A percentile compares a stretch with the other conserved stretches of the same genome.
Evolutionary conservation across 305 asterid genomes (phyloP).

Genomic region (Rubia tinctorum): DNA sequence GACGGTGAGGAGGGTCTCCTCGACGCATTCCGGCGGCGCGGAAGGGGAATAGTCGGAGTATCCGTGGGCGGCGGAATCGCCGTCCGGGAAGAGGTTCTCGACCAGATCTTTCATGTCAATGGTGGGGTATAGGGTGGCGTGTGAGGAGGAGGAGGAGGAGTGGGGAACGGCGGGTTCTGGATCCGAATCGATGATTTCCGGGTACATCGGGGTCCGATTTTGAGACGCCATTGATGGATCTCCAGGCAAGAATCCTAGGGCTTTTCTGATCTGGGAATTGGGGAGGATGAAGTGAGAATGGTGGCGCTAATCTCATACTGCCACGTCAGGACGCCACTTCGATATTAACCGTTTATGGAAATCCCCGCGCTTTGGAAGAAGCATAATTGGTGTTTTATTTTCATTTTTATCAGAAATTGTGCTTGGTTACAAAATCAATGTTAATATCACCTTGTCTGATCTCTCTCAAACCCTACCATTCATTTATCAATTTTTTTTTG

Average conservation of each 20-base stretch:
- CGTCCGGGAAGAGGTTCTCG: slow-evolving; percentile 45
- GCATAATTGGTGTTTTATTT: too few relatives aligned
- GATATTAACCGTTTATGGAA: slow-evolving; percentile 11
- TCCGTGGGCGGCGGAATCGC: slow-evolving; percentile 16
- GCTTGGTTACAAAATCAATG: too few relatives aligned
- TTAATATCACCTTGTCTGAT: too few relatives aligned
- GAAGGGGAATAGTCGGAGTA: slow-evolving; percentile 40
- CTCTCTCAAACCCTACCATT: too few relatives aligned
- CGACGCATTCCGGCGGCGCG: slow-evolving; percentile 54
- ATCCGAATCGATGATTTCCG: slow-evolving; percentile 38
- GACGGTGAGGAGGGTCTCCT: slow-evolving; percentile 47
- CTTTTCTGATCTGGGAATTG: neutral
- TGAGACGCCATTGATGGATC: slow-evolving; percentile 50
- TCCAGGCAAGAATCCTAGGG: slow-evolving; percentile 10
- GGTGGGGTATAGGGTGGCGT: slow-evolving; percentile 53
- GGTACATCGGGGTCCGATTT: slow-evolving; percentile 54
- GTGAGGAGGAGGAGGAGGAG: slow-evolving; percentile 35
- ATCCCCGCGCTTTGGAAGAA: too few relatives aligned
- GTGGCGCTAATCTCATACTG: neutral
- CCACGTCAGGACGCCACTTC: slow-evolving; percentile 16
- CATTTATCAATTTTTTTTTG: too few relatives aligned
- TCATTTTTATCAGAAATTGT: too few relatives aligned
- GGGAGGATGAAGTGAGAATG: neutral
- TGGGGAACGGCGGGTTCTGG: slow-evolving; percentile 15
- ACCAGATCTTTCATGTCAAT: slow-evolving; percentile 42